These are phyloP conservation scores for Penicillium flavigenum DNA, from an alignment of 495 filamentous ascomycete species.

Conservation along the genomic window DNA sequence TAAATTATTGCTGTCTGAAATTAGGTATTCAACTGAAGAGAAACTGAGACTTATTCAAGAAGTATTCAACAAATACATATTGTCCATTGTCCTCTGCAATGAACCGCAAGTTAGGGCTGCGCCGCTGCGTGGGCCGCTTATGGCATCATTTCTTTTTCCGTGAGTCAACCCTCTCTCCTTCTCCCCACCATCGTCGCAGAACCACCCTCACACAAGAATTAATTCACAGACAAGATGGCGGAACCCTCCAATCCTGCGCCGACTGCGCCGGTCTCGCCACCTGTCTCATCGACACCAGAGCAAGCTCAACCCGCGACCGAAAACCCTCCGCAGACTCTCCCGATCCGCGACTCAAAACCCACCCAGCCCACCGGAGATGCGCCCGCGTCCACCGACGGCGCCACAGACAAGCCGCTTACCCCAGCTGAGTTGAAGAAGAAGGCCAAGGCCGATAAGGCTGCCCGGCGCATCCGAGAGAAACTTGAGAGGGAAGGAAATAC, in stretches of 20 bases:
- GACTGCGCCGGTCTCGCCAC: conserved; percentile 15
- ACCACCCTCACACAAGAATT: conserved; percentile 21
- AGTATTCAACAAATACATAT: neutral
- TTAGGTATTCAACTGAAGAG: neutral
- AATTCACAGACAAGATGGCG: conserved; percentile 31
- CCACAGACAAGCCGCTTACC: conserved; percentile 51
- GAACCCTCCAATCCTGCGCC: conserved; percentile 29
- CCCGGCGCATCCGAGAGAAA: conserved; percentile 65
- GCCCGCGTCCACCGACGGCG: conserved; percentile 17
- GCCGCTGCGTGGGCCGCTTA: conserved; percentile 33
- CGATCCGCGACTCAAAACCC: conserved; percentile 31
- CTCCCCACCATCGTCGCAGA: conserved; percentile 32
- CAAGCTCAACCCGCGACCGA: conserved; percentile 21
- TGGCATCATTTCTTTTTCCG: conserved; percentile 40
- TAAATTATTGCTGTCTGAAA: neutral
- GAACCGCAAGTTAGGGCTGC: conserved; percentile 29
- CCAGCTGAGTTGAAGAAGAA: conserved; percentile 72
- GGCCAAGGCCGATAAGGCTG: conserved; percentile 76
- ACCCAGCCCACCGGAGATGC: conserved; percentile 28
- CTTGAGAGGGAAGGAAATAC: conserved; percentile 41
- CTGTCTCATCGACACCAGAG: conserved; percentile 13
- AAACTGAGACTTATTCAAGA: neutral
- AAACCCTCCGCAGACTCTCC: conserved; percentile 25
- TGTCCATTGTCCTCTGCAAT: neutral
- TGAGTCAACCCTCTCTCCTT: conserved; percentile 38